A percentile compares a stretch with the other conserved stretches of the same genome.
Conservation (phyloP, 2,329 filamentous ascomycete genomes). For the Botrytis porri region DNA sequence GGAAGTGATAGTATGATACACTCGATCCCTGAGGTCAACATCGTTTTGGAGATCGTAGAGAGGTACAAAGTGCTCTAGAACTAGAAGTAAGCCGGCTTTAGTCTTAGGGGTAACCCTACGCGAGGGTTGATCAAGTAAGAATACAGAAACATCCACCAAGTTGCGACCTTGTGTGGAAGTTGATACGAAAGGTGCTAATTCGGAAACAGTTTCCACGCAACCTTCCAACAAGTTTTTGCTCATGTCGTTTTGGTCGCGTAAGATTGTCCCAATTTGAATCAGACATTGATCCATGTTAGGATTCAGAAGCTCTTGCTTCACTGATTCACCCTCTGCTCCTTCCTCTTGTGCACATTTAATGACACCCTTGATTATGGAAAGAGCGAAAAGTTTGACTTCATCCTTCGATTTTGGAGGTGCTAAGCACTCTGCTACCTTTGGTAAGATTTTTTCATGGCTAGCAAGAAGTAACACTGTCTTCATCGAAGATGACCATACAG, state of each 20-base stretch:
- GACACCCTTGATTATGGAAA: constrained; percentile 71
- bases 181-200: constrained; percentile 68
- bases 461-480: constrained; percentile 66
- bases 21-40: constrained; percentile 55
- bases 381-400: constrained; percentile 78
- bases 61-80: constrained; percentile 77
- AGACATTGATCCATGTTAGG: constrained; percentile 59
- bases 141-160: constrained; percentile 75
- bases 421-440: constrained; percentile 70
- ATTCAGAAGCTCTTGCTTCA: constrained; percentile 54
- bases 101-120: constrained; percentile 77
- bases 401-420: constrained; percentile 73
- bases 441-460: constrained; percentile 59
- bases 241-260: constrained; percentile 55
- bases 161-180: constrained; percentile 68
- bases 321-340: constrained; percentile 46
- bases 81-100: constrained; percentile 76
- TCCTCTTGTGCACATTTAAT: constrained; percentile 58
- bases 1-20: constrained; percentile 73
- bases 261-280: constrained; percentile 63
- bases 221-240: constrained; percentile 75
- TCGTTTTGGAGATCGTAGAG: constrained; percentile 58
- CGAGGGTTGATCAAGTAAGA: constrained; percentile 80
- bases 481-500: constrained; percentile 71
- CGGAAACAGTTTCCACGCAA: constrained; percentile 75